Evolutionary conservation across 2,329 filamentous ascomycete genomes (phyloP), one percentile per base, ranked within the genome.

Genomic region (Akanthomyces lecanii): DNA sequence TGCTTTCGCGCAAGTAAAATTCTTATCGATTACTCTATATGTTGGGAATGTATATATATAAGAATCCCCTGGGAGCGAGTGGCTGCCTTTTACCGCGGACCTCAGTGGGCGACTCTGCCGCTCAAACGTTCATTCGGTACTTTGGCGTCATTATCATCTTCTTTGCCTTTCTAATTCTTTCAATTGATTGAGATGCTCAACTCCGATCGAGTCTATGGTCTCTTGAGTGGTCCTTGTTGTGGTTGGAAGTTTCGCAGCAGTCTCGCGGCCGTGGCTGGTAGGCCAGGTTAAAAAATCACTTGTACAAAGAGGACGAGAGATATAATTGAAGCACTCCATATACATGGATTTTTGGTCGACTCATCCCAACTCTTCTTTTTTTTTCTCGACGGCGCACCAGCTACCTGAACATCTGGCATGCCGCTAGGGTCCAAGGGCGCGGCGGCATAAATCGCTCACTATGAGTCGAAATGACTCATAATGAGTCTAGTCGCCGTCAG

Each of bases 1-100:
- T 85, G 74, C 69, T 82, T 64, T 66, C 61, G 4, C 68, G 64
- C 21, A 75, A 71, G 63, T 75, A n/a, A 52, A 50, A 30, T 14
- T 4, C 42, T 7, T 6, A 38, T 36, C 23, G 23, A 21, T 16
- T 12, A 12, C 8, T 47, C 40, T 40, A 1, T 21, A 30, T 30
- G 28, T 40, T 25, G 36, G 21, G 33, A 28, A 16, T 3, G 12
- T 59, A 45, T 50, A 51, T 16, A 42, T 42, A 51, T 59, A n/a
- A 14, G 25, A 8, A 50, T 16, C 16, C 16, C 21, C 21, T 21
- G 21, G 21, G 11, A 38, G 14, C 11, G 21, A n/a, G 12, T 3
- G 5, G 16, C 14, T 16, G 36, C 23, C 28, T 12, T 42, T 45
- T 11, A n/a, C 2, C 40, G 18, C 40, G 8, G 25, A 38, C 28